Conservation (phyloP, 805 yeast genomes). For the Starmera dryadoides region DNA sequence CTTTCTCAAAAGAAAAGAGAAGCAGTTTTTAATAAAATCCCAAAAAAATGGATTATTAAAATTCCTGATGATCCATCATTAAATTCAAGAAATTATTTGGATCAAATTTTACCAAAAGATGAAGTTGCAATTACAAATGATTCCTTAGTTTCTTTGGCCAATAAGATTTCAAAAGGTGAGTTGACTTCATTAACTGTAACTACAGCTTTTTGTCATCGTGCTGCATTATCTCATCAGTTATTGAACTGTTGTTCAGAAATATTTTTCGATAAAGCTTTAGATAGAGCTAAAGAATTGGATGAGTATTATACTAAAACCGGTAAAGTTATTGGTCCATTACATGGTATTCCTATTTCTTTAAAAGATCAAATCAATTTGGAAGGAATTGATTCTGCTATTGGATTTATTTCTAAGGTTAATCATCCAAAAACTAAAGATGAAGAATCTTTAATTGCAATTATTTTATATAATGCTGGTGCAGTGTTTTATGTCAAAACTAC, state of each 20-base stretch:
- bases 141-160: slow-evolving; percentile 4
- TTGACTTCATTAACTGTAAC: slow-evolving; percentile 38
- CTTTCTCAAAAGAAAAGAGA: slow-evolving; percentile 12
- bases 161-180: slow-evolving; percentile 16
- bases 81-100: slow-evolving; percentile 12
- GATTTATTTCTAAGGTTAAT: slow-evolving; percentile 35
- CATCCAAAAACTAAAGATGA: slow-evolving; percentile 26
- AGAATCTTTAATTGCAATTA: slow-evolving; percentile 32
- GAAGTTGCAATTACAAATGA: slow-evolving; percentile 12
- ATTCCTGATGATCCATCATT: slow-evolving; percentile 11
- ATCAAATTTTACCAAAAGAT: slow-evolving; percentile 6
- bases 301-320: slow-evolving; percentile 39
- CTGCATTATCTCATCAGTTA: slow-evolving; percentile 52
- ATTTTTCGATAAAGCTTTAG: slow-evolving; percentile 55
- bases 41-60: slow-evolving; percentile 17
- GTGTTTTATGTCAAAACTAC: slow-evolving; percentile 49
- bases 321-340: slow-evolving; percentile 53
- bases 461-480: slow-evolving; percentile 40
- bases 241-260: slow-evolving; percentile 26
- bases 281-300: slow-evolving; percentile 48
- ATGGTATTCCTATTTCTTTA: slow-evolving; percentile 60
- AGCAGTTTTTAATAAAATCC: slow-evolving; percentile 11
- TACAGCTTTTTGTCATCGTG: slow-evolving; percentile 50
- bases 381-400: slow-evolving; percentile 43
- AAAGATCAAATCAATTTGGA: slow-evolving; percentile 36